Conservation (phyloP, 345 rosid species). For the Eucalyptus grandis region DNA sequence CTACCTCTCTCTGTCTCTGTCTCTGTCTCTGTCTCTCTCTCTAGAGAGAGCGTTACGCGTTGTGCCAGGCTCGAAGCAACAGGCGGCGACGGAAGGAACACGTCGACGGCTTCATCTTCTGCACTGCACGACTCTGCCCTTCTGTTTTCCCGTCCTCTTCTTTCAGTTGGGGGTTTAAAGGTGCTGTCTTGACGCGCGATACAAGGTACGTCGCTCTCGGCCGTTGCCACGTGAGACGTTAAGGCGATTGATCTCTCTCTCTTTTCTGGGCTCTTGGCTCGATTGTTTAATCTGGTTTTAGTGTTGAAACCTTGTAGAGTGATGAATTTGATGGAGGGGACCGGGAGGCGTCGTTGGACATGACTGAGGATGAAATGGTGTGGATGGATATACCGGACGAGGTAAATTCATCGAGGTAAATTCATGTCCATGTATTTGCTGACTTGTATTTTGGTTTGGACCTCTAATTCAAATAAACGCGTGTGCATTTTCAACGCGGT, state of each 20-base stretch:
- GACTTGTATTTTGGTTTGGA: not conserved
- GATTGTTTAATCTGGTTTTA: not conserved
- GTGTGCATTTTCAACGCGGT: not conserved
- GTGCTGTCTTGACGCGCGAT: not conserved
- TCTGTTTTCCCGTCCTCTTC: not conserved
- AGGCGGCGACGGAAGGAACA: not conserved
- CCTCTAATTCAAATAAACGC: not conserved
- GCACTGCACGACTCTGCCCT: not conserved
- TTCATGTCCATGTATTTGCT: not conserved
- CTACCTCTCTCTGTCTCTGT: not conserved
- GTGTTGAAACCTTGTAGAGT: not conserved
- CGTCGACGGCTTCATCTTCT: not conserved
- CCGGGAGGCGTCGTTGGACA: not conserved
- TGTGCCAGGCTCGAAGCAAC: not conserved
- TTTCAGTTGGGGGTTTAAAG: not conserved
- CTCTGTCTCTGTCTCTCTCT: not conserved
- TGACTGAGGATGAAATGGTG: not conserved
- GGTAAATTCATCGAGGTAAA: not conserved
- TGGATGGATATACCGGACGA: not conserved
- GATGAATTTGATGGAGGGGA: not conserved
- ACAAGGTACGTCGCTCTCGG: not conserved
- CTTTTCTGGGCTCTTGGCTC: not conserved
- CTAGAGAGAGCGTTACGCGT: not conserved
- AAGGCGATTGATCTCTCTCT: not conserved
- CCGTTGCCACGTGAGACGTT: not conserved